Percentiles rank a stretch among this genome's conserved stretches.
phyloP scores from a whole-genome alignment of 1,139 yeast genomes.

The Saccharomyces hybrid region DNA sequence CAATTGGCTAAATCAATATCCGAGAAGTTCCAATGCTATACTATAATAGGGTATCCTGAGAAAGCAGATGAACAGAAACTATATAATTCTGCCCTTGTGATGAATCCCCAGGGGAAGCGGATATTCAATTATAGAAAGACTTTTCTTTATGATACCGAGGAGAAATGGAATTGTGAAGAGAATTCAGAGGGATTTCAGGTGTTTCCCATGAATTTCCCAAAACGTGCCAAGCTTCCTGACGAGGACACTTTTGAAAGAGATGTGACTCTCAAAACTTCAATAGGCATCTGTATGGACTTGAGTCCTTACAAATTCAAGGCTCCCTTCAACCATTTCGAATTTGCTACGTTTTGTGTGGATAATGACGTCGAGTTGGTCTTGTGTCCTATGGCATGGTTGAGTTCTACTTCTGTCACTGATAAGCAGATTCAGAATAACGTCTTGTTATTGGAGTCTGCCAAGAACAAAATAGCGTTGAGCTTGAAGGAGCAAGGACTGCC shows the following conservation, averaged over 20 bases:
- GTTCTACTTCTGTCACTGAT: constrained; percentile 37
- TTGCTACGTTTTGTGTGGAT: constrained; percentile 46
- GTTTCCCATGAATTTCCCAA: constrained; percentile 21
- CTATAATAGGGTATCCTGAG: constrained; percentile 83
- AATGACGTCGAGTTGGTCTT: constrained; percentile 50
- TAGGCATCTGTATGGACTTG: constrained; percentile 95
- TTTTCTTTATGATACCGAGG: constrained; percentile 73
- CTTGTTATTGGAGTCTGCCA: constrained; percentile 7
- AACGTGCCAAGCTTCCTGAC: constrained; percentile 7
- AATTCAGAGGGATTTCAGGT: constrained; percentile 50
- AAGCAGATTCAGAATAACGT: constrained; percentile 8
- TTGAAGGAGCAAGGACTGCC: constrained; percentile 18
- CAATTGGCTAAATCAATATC: constrained; percentile 55
- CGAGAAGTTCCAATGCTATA: constrained; percentile 48
- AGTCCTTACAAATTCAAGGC: constrained; percentile 82
- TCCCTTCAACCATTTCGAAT: constrained; percentile 69
- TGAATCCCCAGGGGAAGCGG: constrained; percentile 50
- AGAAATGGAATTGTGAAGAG: constrained; percentile 71
- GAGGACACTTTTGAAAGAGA: constrained; percentile 15
- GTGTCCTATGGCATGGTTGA: constrained; percentile 88
- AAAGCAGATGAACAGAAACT: constrained; percentile 31
- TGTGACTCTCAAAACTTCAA: constrained; percentile 38
- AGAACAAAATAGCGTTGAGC: constrained; percentile 9
- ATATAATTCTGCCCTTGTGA: constrained; percentile 68
- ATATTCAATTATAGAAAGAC: constrained; percentile 69